Conservation (phyloP, 805 yeast genomes). For the Hanseniaspora lachancei region DNA sequence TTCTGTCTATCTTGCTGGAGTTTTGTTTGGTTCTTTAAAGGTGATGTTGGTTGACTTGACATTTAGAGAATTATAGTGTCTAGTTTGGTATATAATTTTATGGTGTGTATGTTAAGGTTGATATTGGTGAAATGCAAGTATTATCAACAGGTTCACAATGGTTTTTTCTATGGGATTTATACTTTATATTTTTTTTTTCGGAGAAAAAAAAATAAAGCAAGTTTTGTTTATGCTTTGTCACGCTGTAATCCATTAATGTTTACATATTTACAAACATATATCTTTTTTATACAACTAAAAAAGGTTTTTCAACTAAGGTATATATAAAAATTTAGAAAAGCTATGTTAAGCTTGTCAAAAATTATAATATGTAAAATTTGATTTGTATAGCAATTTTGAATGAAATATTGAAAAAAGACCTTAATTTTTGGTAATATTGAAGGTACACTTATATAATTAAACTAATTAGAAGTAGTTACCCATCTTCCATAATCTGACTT, state of each 20-base stretch:
- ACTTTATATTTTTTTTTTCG: no score
- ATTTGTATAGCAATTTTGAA: no score
- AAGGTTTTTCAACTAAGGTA: no score
- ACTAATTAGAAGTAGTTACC: constrained; percentile 50
- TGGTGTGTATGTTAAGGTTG: background rate
- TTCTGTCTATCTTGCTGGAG: constrained; percentile 9
- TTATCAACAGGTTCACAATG: no score
- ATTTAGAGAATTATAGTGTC: background rate
- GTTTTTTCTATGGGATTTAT: no score
- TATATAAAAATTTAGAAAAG: no score
- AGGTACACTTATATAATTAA: background rate
- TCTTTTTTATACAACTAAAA: no score
- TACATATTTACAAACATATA: no score
- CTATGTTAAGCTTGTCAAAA: no score
- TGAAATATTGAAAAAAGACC: background rate
- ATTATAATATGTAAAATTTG: background rate
- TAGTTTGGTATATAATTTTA: background rate
- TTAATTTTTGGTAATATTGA: no score
- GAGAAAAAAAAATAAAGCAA: no score
- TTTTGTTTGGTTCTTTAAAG: background rate
- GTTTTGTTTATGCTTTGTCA: background rate
- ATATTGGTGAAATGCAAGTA: no score
- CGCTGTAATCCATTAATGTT: background rate
- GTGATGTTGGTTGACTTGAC: background rate
- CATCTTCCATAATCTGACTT: constrained; percentile 75